These are phyloP conservation scores for Hordeum pubiflorum DNA, from an alignment of 202 grass and related monocot species.

Conservation along the genomic window DNA sequence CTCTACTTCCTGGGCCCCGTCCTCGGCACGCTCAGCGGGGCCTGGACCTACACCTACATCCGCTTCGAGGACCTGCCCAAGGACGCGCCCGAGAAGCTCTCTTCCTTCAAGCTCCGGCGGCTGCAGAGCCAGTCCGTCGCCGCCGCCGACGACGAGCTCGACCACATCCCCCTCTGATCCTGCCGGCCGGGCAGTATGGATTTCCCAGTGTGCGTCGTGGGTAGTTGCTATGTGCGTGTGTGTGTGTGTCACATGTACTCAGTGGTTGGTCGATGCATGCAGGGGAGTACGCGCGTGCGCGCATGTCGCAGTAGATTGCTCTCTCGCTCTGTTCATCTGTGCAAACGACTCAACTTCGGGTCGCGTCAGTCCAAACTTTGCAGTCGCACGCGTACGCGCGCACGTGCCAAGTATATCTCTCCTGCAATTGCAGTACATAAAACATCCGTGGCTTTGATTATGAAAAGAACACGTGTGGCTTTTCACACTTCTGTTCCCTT, in stretches of 20 bases:
- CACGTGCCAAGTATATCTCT: conserved; percentile 19
- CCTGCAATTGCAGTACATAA: neutral
- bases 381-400: neutral
- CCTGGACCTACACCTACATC: conserved; percentile 68
- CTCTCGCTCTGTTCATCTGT: conserved; percentile 25
- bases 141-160: conserved; percentile 30
- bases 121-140: conserved; percentile 63
- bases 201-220: neutral
- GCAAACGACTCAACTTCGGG: conserved; percentile 2
- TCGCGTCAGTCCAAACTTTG: neutral
- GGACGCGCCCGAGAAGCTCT: conserved; percentile 41
- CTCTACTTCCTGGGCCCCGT: conserved; percentile 83
- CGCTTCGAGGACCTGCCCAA: conserved; percentile 43
- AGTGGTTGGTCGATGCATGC: neutral
- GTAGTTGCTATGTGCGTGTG: neutral
- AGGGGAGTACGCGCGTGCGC: neutral
- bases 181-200: neutral
- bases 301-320: neutral
- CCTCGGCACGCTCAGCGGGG: conserved; percentile 62
- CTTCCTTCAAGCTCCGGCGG: conserved; percentile 92
- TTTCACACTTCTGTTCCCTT: neutral
- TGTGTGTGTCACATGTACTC: neutral
- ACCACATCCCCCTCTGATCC: conserved; percentile 28
- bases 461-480: neutral
- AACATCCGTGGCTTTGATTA: neutral